Percentiles rank a stretch among this genome's conserved stretches.
Evolutionary conservation across 176 grass and related monocot species (phyloP).

Genomic region (Canna indica): DNA sequence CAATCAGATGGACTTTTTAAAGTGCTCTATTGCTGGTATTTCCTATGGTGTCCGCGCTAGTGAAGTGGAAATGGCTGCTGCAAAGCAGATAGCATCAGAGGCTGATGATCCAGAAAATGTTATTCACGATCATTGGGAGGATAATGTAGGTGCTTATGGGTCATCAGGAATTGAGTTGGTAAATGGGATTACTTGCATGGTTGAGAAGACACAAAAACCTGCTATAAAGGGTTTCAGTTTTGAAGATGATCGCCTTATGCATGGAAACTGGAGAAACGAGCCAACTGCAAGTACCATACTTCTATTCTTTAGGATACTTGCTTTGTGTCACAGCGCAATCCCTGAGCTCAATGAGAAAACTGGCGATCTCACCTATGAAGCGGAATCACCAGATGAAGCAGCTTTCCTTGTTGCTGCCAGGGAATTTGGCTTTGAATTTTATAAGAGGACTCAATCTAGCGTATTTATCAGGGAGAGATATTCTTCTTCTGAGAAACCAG

Average conservation of each 20-base stretch:
- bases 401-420: slow-evolving; percentile 89
- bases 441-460: slow-evolving; percentile 79
- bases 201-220: slow-evolving; percentile 37
- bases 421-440: slow-evolving; percentile 99
- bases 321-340: slow-evolving; percentile 88
- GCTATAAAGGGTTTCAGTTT: slow-evolving; percentile 89
- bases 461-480: slow-evolving; percentile 69
- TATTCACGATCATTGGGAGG: slow-evolving; percentile 44
- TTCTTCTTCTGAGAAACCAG: slow-evolving; percentile 40
- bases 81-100: slow-evolving; percentile 76
- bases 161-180: slow-evolving; percentile 53
- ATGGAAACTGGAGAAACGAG: slow-evolving; percentile 87
- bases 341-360: slow-evolving; percentile 72
- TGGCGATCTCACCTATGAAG: slow-evolving; percentile 73
- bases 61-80: slow-evolving; percentile 92
- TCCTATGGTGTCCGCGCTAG: slow-evolving; percentile 75
- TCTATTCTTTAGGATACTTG: slow-evolving; percentile 90
- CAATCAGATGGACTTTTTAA: slow-evolving; percentile 99
- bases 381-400: slow-evolving; percentile 91
- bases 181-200: slow-evolving; percentile 43
- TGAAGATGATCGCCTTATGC: slow-evolving; percentile 74
- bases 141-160: slow-evolving; percentile 20
- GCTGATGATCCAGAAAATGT: slow-evolving; percentile 32
- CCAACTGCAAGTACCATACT: slow-evolving; percentile 38
- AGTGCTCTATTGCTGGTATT: slow-evolving; percentile 80